These are phyloP conservation scores for Rhamnella rubrinervis DNA, from an alignment of 331 rosid genomes.

Conservation along the genomic window DNA sequence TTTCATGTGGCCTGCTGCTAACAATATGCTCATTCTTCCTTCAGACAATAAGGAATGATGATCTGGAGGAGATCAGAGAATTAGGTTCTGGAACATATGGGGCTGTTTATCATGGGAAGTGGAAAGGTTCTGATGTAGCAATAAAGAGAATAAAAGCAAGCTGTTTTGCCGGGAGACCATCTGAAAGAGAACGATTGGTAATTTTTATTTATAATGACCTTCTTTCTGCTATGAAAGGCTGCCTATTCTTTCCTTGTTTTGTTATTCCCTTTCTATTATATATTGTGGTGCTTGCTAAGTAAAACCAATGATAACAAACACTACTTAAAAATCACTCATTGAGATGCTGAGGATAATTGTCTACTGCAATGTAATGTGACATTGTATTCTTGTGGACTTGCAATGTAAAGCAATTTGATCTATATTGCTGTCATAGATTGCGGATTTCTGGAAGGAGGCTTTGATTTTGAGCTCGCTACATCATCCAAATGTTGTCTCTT, in stretches of 20 bases:
- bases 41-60: constrained; percentile 90
- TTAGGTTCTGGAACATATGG: constrained; percentile 98
- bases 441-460: constrained; percentile 99
- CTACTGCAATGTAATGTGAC: background rate
- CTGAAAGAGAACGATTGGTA: constrained; percentile 98
- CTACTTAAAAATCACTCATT: background rate
- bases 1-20: constrained; percentile 20
- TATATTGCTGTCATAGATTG: constrained; percentile 52
- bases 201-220: constrained; percentile 23
- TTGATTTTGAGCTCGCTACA: constrained; percentile 89
- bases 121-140: constrained; percentile 99
- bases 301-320: background rate
- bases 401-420: constrained; percentile 20
- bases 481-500: constrained; percentile 98
- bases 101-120: constrained; percentile 95
- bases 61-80: constrained; percentile 96
- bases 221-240: background rate
- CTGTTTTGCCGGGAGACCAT: constrained; percentile 96
- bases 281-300: background rate
- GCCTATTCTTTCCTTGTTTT: background rate
- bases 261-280: background rate
- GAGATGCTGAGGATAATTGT: background rate
- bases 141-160: constrained; percentile 95
- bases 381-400: constrained; percentile 7
- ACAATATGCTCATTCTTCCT: constrained; percentile 23